phyloP scores from a whole-genome alignment of 768 basidiomycete genomes.

The Boletus sensibilis region DNA sequence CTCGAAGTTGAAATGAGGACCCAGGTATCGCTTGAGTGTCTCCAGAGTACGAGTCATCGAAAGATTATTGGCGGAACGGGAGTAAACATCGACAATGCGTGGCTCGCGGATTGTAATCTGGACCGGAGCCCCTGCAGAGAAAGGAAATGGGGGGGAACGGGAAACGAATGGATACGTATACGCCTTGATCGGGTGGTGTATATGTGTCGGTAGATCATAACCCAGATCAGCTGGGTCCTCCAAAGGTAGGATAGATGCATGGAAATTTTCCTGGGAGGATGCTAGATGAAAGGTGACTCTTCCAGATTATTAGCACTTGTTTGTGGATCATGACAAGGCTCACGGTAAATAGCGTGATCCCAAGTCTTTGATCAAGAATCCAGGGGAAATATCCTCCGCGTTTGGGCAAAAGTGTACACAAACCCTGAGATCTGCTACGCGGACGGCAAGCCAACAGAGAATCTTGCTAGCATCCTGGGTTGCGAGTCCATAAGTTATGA shows the following conservation, averaged over 20 bases:
- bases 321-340: neutral
- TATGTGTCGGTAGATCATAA: conserved; percentile 25
- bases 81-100: conserved; percentile 30
- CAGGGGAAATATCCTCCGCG: conserved; percentile 22
- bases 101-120: conserved; percentile 16
- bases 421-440: conserved; percentile 23
- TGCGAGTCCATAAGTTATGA: conserved; percentile 33
- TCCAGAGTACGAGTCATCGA: conserved; percentile 41
- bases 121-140: conserved; percentile 33
- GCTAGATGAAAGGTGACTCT: conserved; percentile 38
- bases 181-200: conserved; percentile 29
- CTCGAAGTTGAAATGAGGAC: conserved; percentile 46
- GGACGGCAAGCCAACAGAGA: conserved; percentile 3
- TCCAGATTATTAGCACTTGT: neutral
- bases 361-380: conserved; percentile 27
- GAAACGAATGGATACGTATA: conserved; percentile 39
- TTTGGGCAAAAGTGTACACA: conserved; percentile 38
- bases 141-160: conserved; percentile 38
- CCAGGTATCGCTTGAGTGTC: conserved; percentile 35
- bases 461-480: conserved; percentile 23
- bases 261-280: conserved; percentile 36
- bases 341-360: conserved; percentile 31
- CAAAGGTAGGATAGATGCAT: conserved; percentile 29
- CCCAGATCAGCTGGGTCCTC: conserved; percentile 24
- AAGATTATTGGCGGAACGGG: conserved; percentile 38